Evolutionary conservation across 2,329 filamentous ascomycete species (phyloP), one percentile per base, ranked within the genome.

Genomic region (Annulohypoxylon truncatum): DNA sequence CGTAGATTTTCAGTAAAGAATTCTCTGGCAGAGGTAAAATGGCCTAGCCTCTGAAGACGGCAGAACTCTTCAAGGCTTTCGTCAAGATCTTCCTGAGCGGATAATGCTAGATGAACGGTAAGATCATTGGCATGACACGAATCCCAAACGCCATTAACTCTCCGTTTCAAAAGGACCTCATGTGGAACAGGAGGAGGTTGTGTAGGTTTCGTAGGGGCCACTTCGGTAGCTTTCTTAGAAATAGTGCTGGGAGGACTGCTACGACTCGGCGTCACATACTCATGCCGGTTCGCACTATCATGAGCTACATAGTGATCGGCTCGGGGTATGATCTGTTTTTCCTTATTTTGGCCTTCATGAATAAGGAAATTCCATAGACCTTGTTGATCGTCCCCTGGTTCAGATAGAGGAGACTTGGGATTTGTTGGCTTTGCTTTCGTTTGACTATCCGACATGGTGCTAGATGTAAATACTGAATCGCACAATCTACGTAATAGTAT

Each of bases 11-110:
- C 53, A 3, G 50, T 20, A 47, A 76, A 75, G 52, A 69, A 69
- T 4, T 58, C 40, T 31, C 42, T 67, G 1, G 75, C 75, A 1
- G 40, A 46, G 13, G 29, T 52, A 54, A 75, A 76, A 42, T 73
- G 26, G 0, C 75, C 75, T n/a, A 76, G 61, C 12, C 74, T 70
- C 7, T 57, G 63, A 2, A 76, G 59, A 13, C 72, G 71, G n/a
- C 35, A 64, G 38, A 77, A 61, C 26, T 74, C 71, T n/a, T 76
- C 72, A 13, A 76, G 51, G 29, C 58, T 59, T 1, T 69, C 58
- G 3, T 75, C 72, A 3, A 76, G 59, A 58, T 75, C 71, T 15
- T 74, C 72, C 33, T 65, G 53, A 5, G 73, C 24, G 7, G 70
- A 65, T 35, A 75, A 55, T 7, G 68, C 59, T 3, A 74, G 66